Evolutionary conservation across 257 asterid genomes (phyloP).

Genomic region (Cynanchum wilfordii): DNA sequence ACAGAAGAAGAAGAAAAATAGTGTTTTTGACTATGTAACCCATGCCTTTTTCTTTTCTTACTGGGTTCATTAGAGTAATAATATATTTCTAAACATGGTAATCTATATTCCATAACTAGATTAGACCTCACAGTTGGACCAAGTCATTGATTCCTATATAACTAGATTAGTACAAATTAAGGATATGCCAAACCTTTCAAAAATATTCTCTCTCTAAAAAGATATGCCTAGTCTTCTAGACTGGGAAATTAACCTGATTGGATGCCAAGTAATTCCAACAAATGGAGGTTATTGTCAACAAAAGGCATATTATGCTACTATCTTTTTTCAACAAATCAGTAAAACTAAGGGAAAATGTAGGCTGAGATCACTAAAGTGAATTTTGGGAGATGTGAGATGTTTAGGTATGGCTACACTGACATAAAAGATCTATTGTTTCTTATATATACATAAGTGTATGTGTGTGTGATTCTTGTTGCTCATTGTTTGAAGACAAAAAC

Average conservation of each 20-base stretch:
- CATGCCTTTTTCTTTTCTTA: background rate
- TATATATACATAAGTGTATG: background rate
- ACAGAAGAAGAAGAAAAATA: background rate
- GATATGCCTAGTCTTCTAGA: background rate
- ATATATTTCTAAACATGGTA: conserved; percentile 2
- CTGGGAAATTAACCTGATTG: background rate
- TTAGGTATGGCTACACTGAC: background rate
- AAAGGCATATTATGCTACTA: background rate
- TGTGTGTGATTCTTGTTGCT: background rate
- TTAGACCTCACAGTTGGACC: background rate
- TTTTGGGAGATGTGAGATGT: background rate
- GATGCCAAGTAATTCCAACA: background rate
- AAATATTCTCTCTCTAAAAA: background rate
- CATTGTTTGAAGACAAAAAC: background rate
- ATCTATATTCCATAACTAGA: background rate
- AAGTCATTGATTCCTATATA: background rate
- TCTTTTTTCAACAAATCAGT: background rate
- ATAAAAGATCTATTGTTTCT: background rate
- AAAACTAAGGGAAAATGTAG: background rate
- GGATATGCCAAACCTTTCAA: background rate
- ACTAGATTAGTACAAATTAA: background rate
- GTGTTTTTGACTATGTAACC: background rate
- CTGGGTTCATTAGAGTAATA: background rate
- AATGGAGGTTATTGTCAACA: background rate
- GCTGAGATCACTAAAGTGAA: conserved; percentile 6